Evolutionary conservation across 441 rosid species (phyloP).

Genomic region (California macrophylla): DNA sequence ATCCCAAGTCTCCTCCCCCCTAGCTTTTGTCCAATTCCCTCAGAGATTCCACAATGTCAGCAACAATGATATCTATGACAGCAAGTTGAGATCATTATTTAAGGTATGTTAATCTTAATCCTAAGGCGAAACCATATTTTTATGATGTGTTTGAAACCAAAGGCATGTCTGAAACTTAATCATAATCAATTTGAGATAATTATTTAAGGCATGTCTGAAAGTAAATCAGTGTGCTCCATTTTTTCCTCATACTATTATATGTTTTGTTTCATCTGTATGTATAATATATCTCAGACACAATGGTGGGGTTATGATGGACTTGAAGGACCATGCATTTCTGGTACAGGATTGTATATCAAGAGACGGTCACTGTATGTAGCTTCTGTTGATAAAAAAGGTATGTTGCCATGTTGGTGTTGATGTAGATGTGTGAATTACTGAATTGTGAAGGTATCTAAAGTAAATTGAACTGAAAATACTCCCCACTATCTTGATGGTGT

Average conservation of each 20-base stretch:
- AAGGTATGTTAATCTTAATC: constrained; percentile 14
- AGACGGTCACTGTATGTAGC: background rate
- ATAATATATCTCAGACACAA: background rate
- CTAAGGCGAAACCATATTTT: no score
- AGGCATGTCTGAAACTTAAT: background rate
- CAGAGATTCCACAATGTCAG: constrained; percentile 26
- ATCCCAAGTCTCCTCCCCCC: constrained; percentile 13
- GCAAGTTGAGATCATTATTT: constrained; percentile 11
- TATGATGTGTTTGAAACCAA: no score
- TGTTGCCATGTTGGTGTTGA: background rate
- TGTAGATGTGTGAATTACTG: no score
- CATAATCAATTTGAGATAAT: background rate
- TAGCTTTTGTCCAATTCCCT: constrained; percentile 32
- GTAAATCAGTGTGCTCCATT: background rate
- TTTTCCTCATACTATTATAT: background rate
- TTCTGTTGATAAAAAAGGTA: background rate
- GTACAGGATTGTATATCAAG: constrained; percentile 1
- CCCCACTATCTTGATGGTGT: background rate
- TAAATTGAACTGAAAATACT: background rate
- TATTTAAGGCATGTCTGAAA: background rate
- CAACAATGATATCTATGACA: constrained; percentile 25
- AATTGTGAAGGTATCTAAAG: background rate
- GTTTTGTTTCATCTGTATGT: background rate
- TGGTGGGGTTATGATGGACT: constrained; percentile 2
- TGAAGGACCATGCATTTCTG: background rate